These are phyloP conservation scores for Phallus indusiatus DNA, from an alignment of 768 basidiomycete genomes.

Conservation along the genomic window DNA sequence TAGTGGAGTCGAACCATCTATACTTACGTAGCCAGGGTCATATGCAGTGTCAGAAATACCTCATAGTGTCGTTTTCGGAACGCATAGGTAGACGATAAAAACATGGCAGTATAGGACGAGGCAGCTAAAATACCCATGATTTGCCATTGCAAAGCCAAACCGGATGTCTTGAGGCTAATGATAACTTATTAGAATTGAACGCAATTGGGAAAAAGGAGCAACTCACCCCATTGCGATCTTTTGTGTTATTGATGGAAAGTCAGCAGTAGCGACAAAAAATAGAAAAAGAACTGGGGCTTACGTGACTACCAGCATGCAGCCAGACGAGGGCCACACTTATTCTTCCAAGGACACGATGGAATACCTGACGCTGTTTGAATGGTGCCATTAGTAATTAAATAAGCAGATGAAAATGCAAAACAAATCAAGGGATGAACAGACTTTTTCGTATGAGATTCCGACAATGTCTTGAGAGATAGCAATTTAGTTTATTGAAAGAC, in stretches of 20 bases:
- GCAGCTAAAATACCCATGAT: slow-evolving; percentile 28
- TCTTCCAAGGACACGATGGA: slow-evolving; percentile 42
- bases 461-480: slow-evolving; percentile 31
- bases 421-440: slow-evolving; percentile 22
- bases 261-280: background rate
- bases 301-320: slow-evolving; percentile 29
- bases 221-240: background rate
- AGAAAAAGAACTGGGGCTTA: background rate
- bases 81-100: slow-evolving; percentile 36
- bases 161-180: background rate
- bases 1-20: background rate
- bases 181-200: background rate
- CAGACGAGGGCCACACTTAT: slow-evolving; percentile 36
- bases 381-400: slow-evolving; percentile 1
- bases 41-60: slow-evolving; percentile 41
- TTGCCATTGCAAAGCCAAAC: slow-evolving; percentile 16
- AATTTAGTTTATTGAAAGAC: background rate
- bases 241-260: background rate
- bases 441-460: slow-evolving; percentile 38
- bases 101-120: slow-evolving; percentile 31
- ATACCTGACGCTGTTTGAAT: slow-evolving; percentile 26
- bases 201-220: background rate
- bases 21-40: slow-evolving; percentile 31
- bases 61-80: slow-evolving; percentile 41
- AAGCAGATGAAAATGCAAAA: background rate